Base-by-base conservation (phyloP, 208 protist genomes). In the Leishmania braziliensis region DNA sequence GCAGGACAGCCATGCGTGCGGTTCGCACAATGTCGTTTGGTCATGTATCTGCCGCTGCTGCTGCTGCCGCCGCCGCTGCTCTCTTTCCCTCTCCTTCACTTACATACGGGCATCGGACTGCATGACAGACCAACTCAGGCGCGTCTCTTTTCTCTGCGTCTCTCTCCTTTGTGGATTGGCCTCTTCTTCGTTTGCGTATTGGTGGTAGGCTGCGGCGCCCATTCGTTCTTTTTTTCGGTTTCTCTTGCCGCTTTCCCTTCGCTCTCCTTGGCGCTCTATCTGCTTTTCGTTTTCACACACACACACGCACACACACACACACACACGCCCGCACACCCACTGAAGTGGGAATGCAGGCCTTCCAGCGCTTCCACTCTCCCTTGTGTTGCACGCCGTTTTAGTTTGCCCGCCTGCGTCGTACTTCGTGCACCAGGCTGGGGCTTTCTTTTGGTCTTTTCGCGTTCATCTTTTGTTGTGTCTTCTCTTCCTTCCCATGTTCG, bases 231-330 rank as follows among this genome's bases (percentile, higher is more conserved):
- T 51, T 51, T 33, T 76, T 3, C 14, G n/a, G 12, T 76, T 54
- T 50, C n/a, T 26, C 23, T 75, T 18, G 48, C 48, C 76, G 6
- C 33, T 73, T 84, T 80, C 75, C 2, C 50, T 80, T 84, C 16
- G 29, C 62, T 88, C 54, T 79, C 46, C 33, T 71, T 51, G 48
- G 78, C 23, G 56, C 53, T 79, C 66, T 81, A 77, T 84, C 50
- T 76, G 77, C 46, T 84, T 82, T 74, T 46, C 43, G 43, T 46
- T 46, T 46, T 46, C 43, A 46, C 43, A 39, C 36, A 39, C 36
- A 39, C 36, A 39, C 36, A 39, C 36, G n/a, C n/a, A 39, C 43
- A 46, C 43, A 46, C 43, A 46, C 43, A 6, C 43, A 6, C 43
- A 6, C 43, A 46, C 43, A 46, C 43, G 4, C 43, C 3, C 43